A percentile compares a stretch with the other conserved stretches of the same genome.
These are phyloP conservation scores for Penicillium roqueforti DNA, from an alignment of 495 filamentous ascomycete genomes.

Conservation along the genomic window DNA sequence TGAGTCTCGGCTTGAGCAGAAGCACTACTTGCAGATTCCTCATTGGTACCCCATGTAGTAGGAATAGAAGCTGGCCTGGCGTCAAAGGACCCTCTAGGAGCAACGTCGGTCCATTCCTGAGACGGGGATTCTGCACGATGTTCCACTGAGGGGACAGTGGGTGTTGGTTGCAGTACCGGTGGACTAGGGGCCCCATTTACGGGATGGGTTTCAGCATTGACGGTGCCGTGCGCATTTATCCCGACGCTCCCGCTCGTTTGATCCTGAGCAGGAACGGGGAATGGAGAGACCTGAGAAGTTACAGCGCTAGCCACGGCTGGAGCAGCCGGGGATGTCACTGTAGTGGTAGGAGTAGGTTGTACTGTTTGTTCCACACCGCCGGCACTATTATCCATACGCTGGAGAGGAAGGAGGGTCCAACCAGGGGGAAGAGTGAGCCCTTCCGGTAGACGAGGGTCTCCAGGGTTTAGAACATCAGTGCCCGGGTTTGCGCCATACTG, in stretches of 20 bases:
- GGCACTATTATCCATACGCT: conserved; percentile 39
- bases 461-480: conserved; percentile 51
- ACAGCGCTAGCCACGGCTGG: background rate
- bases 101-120: conserved; percentile 38
- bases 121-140: conserved; percentile 28
- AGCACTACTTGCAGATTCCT: background rate
- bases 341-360: conserved; percentile 8
- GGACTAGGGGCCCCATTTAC: conserved; percentile 12
- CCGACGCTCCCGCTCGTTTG: background rate
- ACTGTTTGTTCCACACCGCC: conserved; percentile 4
- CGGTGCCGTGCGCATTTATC: background rate
- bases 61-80: conserved; percentile 9
- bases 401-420: conserved; percentile 70
- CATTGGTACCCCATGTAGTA: conserved; percentile 16
- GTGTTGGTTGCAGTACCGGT: conserved; percentile 1
- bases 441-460: conserved; percentile 64
- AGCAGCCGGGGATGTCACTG: conserved; percentile 5
- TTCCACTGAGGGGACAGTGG: conserved; percentile 11
- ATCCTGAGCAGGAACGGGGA: background rate
- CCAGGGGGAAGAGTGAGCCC: conserved; percentile 70
- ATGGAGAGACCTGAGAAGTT: background rate
- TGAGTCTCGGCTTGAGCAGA: conserved; percentile 1
- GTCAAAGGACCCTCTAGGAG: conserved; percentile 21
- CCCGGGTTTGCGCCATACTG: conserved; percentile 33
- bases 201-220: conserved; percentile 1